A percentile compares a stretch with the other conserved stretches of the same genome.
Conservation (phyloP, 805 yeast genomes). For the Wickerhamomyces tratensis region DNA sequence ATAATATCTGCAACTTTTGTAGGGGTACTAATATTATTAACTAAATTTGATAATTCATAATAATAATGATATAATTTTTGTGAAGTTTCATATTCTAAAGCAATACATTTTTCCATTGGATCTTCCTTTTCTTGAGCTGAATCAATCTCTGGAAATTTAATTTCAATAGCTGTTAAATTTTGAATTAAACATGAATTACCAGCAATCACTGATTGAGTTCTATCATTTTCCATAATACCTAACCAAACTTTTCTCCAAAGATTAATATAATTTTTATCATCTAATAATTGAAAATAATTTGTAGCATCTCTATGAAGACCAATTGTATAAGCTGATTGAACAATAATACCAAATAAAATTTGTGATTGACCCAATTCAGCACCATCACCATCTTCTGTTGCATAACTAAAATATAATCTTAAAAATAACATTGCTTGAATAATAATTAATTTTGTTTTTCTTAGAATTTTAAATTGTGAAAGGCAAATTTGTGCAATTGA, state of each 20-base stretch:
- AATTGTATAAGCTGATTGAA: slow-evolving; percentile 34
- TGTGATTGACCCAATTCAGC: slow-evolving; percentile 32
- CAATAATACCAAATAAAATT: slow-evolving; percentile 25
- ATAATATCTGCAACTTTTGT: slow-evolving; percentile 11
- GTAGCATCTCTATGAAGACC: slow-evolving; percentile 42
- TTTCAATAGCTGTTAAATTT: slow-evolving; percentile 7
- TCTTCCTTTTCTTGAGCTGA: neutral
- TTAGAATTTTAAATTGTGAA: slow-evolving; percentile 29
- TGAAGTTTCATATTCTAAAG: slow-evolving; percentile 8
- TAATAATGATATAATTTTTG: slow-evolving; percentile 10
- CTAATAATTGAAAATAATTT: slow-evolving; percentile 10
- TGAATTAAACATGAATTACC: slow-evolving; percentile 15
- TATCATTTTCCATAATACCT: slow-evolving; percentile 15
- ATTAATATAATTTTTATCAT: slow-evolving; percentile 9
- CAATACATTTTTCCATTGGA: slow-evolving; percentile 6
- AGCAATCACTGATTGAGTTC: slow-evolving; percentile 10
- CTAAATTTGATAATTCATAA: slow-evolving; percentile 8
- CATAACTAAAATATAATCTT: slow-evolving; percentile 27
- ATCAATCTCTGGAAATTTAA: slow-evolving; percentile 7
- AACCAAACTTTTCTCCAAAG: slow-evolving; percentile 17
- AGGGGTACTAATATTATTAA: slow-evolving; percentile 9
- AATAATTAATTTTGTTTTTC: slow-evolving; percentile 28
- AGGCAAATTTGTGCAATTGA: slow-evolving; percentile 29
- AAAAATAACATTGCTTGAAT: slow-evolving; percentile 34
- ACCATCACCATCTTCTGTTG: slow-evolving; percentile 44